Conservation (phyloP, 495 filamentous ascomycete genomes). For the Aspergillus sclerotioniger region DNA sequence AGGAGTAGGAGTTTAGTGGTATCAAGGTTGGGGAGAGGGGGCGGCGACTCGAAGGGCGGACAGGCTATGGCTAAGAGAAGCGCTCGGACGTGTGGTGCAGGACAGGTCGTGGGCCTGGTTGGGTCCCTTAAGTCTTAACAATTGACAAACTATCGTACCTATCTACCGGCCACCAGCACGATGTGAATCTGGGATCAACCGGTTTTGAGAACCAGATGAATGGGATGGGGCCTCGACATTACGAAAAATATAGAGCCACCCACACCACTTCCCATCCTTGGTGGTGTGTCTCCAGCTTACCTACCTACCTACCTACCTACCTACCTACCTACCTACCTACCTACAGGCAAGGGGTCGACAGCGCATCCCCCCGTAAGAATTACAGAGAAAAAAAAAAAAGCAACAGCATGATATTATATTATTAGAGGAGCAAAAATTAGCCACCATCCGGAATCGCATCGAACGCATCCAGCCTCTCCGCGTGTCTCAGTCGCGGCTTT, state of each 20-base stretch:
- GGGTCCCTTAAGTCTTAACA: conserved; percentile 12
- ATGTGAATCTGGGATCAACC: not conserved
- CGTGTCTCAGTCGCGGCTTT: not conserved
- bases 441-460: not conserved
- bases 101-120: conserved; percentile 15
- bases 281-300: not conserved
- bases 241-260: not conserved
- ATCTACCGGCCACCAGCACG: not conserved
- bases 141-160: not conserved
- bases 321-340: not conserved
- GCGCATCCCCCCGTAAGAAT: not conserved
- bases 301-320: not conserved
- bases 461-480: not conserved
- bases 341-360: not conserved
- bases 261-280: not conserved
- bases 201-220: not conserved
- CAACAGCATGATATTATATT: not conserved
- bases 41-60: conserved; percentile 6
- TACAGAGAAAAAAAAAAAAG: not conserved
- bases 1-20: not conserved
- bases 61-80: conserved; percentile 19
- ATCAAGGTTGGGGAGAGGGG: conserved; percentile 5
- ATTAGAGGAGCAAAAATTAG: not conserved
- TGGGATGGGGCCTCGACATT: not conserved
- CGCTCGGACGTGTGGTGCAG: conserved; percentile 20